Evolutionary conservation across 139 green algal genomes (phyloP), one percentile per base, ranked within the genome.

Genomic region (Chlorella sp.): DNA sequence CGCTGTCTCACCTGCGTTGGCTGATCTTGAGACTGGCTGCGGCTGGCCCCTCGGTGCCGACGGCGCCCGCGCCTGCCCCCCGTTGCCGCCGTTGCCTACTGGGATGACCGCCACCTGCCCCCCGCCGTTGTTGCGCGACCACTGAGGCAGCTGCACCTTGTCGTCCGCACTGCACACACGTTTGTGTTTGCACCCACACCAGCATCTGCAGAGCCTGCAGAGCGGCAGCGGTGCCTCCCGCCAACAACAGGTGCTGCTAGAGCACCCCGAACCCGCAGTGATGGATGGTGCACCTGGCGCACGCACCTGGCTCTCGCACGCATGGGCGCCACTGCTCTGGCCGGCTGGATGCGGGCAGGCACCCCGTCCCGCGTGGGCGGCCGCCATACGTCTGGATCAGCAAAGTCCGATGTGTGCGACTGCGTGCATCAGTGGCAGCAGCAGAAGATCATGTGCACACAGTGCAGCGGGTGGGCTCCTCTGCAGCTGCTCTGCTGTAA

Each of bases 361-460:
- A 30, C 42, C 10, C 70, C 74, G 14, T 80, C 76, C 0, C 73
- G 61, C 1, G 66, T 84, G 63, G 79, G 79, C 2, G 85, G 75
- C 1, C 82, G 59, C 85, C 85, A 90, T 32, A 88, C 79, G 69
- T 88, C 83, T 6, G 85, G 85, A 67, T 90, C 85, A 20, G 10
- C 10, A 55, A 55, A 10, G 42, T 55, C 42, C 42, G 42, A 55
- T 10, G 42, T 55, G 42, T 55, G 42, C 10, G 42, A 55, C 42
- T 55, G 42, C 42, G 17, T 17, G 42, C 42, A 55, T 55, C 10
- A 17, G 42, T 10, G 42, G 42, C 17, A 24, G 42, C 42, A 55
- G 17, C 17, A 55, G 10, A 55, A 55, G 42, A 55, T 10, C 17
- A 10, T 10, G 17, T 10, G 42, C 10, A 55, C 17, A 17, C 42